Percentiles rank a stretch among this genome's conserved stretches.
These are phyloP conservation scores for Aspergillus brasiliensis DNA, from an alignment of 2,329 filamentous ascomycete species.

Conservation along the genomic window DNA sequence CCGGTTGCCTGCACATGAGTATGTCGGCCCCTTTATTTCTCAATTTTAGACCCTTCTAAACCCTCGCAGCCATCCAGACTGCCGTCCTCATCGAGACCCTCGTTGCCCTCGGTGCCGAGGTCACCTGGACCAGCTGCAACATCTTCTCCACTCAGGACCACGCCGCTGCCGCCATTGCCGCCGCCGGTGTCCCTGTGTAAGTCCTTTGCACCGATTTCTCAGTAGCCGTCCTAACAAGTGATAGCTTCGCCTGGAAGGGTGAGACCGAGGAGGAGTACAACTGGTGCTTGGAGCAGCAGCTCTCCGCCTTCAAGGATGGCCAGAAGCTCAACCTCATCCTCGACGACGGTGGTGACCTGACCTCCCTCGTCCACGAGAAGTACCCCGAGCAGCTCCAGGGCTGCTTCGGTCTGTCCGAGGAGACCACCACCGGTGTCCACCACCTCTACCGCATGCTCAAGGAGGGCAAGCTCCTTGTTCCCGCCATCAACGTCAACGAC, in stretches of 20 bases:
- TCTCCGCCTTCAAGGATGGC: conserved; percentile 92
- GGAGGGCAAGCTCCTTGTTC: conserved; percentile 83
- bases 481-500: conserved; percentile 99
- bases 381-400: conserved; percentile 97
- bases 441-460: conserved; percentile 99
- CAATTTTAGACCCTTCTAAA: conserved; percentile 10
- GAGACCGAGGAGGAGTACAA: conserved; percentile 99
- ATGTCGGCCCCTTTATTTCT: conserved; percentile 33
- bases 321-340: conserved; percentile 98
- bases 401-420: conserved; percentile 98
- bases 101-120: conserved; percentile 89
- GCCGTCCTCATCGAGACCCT: conserved; percentile 99
- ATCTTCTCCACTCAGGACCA: conserved; percentile 99
- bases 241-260: conserved; percentile 72
- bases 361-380: conserved; percentile 93
- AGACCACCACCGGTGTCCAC: conserved; percentile 99
- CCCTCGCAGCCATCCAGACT: conserved; percentile 79
- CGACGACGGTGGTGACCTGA: conserved; percentile 97
- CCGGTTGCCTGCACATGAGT: conserved; percentile 98
- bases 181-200: conserved; percentile 82
- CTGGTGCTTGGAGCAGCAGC: conserved; percentile 99
- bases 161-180: conserved; percentile 95
- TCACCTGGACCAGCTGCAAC: conserved; percentile 99
- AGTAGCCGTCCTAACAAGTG: not conserved
- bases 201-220: conserved; percentile 33